phyloP scores from a whole-genome alignment of 306 rosid genomes.

The Vigna nakashimae region DNA sequence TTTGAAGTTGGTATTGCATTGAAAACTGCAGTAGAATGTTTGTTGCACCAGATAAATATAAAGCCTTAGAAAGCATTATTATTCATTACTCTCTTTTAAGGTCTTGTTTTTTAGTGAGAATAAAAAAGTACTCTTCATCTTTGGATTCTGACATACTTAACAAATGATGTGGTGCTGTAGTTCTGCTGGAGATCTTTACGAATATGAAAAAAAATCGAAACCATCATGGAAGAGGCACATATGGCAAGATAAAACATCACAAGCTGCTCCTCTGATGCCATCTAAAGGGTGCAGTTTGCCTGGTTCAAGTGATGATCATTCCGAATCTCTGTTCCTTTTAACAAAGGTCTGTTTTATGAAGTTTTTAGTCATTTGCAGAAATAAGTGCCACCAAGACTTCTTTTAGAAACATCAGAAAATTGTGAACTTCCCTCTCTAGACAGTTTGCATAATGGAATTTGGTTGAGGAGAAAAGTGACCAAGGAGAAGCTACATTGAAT shows the following conservation, averaged over 20 bases:
- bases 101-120: not conserved
- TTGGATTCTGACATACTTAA: not conserved
- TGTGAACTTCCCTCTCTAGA: not conserved
- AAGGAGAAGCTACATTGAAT: not conserved
- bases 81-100: not conserved
- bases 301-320: conserved; percentile 1
- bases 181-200: conserved; percentile 13
- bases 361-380: not conserved
- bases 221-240: conserved; percentile 34
- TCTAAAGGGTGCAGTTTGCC: conserved; percentile 10
- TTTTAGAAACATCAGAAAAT: not conserved
- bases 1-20: too few species aligned
- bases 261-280: conserved; percentile 11
- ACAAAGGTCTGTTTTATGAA: conserved; percentile 8
- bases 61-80: not conserved
- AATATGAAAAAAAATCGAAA: conserved; percentile 22
- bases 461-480: not conserved
- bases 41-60: not conserved
- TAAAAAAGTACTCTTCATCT: not conserved
- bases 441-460: not conserved
- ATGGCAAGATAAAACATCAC: conserved; percentile 1
- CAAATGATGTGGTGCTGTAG: conserved; percentile 7
- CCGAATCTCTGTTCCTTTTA: conserved; percentile 18
- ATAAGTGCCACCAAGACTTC: not conserved
- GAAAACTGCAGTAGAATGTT: not conserved